Evolutionary conservation across 2,329 filamentous ascomycete species (phyloP).

Genomic region (Fusarium transvaalense): DNA sequence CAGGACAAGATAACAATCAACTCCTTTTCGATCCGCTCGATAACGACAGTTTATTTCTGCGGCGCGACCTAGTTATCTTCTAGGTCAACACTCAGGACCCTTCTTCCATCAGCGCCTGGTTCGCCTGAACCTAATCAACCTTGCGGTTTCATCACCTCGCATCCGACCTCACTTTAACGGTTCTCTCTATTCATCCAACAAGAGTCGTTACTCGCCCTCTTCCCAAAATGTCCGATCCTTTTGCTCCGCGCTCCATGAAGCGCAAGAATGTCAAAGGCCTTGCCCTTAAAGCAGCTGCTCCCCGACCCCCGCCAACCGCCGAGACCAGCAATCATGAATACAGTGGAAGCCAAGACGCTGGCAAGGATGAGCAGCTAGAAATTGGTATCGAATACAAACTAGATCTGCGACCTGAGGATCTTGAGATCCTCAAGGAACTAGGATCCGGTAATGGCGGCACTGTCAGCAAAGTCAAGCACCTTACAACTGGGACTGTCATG

Average conservation of each 20-base stretch:
- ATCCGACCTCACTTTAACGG: conserved; percentile 8
- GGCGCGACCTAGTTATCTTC: conserved; percentile 8
- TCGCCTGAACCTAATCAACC: conserved; percentile 34
- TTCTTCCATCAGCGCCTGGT: conserved; percentile 20
- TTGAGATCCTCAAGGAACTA: conserved; percentile 93
- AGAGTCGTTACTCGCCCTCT: conserved; percentile 11
- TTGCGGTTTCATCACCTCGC: conserved; percentile 22
- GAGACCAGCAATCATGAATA: conserved; percentile 75
- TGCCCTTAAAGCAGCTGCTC: conserved; percentile 82
- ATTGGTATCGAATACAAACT: conserved; percentile 98
- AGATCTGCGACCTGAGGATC: conserved; percentile 89
- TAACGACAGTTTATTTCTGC: conserved; percentile 15
- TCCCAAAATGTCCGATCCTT: conserved; percentile 69
- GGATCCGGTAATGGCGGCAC: conserved; percentile 97
- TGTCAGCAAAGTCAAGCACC: conserved; percentile 97
- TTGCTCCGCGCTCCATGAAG: conserved; percentile 87
- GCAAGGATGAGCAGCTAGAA: conserved; percentile 77
- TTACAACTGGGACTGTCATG: conserved; percentile 95
- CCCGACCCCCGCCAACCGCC: conserved; percentile 78
- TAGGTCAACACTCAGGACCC: conserved; percentile 12
- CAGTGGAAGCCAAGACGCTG: conserved; percentile 69
- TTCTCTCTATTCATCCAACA: conserved; percentile 5
- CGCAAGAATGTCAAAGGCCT: conserved; percentile 99
- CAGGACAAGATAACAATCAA: conserved; percentile 27
- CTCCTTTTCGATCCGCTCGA: conserved; percentile 21